These are phyloP conservation scores for Escovopsis sp. DNA, from an alignment of 2,329 filamentous ascomycete species.

Conservation along the genomic window DNA sequence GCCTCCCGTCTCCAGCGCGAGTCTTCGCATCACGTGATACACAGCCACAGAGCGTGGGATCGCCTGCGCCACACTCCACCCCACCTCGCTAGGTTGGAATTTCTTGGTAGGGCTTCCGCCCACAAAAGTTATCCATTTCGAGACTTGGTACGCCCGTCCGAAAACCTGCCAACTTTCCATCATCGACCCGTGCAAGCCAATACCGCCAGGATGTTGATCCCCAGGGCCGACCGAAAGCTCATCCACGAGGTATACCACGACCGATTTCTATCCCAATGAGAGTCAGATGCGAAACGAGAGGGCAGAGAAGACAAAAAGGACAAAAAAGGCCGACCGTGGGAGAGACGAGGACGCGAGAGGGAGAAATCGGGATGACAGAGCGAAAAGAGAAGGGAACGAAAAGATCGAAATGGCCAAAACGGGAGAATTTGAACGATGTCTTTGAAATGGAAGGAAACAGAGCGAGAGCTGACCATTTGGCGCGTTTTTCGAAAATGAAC, in stretches of 20 bases:
- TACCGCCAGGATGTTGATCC: slow-evolving; percentile 82
- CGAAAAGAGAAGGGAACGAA: not conserved
- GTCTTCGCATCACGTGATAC: slow-evolving; percentile 18
- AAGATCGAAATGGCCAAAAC: not conserved
- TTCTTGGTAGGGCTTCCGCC: slow-evolving; percentile 27
- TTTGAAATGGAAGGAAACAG: slow-evolving; percentile 9
- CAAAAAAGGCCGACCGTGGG: too few relatives aligned
- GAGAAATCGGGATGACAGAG: too few relatives aligned
- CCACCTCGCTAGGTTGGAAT: slow-evolving; percentile 20
- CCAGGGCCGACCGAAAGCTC: slow-evolving; percentile 99
- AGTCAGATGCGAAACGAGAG: not conserved
- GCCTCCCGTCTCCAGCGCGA: too few relatives aligned
- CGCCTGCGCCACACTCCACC: slow-evolving; percentile 10
- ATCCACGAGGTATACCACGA: slow-evolving; percentile 61
- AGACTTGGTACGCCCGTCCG: slow-evolving; percentile 20
- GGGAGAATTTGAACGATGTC: slow-evolving; percentile 10
- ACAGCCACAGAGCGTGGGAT: slow-evolving; percentile 12
- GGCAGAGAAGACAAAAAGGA: not conserved
- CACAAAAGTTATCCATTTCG: slow-evolving; percentile 32
- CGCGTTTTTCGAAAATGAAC: slow-evolving; percentile 1
- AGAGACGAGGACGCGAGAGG: too few relatives aligned
- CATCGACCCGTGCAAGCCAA: slow-evolving; percentile 32
- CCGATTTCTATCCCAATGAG: too few relatives aligned
- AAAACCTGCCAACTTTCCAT: slow-evolving; percentile 29
- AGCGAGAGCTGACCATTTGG: too few relatives aligned